Percentiles rank a stretch among this genome's conserved stretches.
These are phyloP conservation scores for Thielaviopsis musarum DNA, from an alignment of 2,329 filamentous ascomycete genomes.

Conservation along the genomic window DNA sequence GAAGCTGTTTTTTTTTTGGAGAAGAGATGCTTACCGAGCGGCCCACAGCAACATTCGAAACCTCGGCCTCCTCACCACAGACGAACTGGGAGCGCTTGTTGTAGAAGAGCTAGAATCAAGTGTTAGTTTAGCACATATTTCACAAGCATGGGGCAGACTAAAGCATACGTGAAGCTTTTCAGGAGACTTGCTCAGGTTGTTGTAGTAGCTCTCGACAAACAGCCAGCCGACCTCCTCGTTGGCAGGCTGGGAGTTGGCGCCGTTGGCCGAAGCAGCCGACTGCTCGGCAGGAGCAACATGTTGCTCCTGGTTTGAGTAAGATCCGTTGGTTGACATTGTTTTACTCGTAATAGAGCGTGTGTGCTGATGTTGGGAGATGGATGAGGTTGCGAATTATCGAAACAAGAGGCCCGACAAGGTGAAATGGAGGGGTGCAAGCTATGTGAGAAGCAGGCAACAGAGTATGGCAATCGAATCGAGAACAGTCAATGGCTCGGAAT, in stretches of 20 bases:
- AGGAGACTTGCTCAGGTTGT: conserved; percentile 81
- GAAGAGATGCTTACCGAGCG: conserved; percentile 44
- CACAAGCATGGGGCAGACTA: not conserved
- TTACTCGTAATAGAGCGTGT: conserved; percentile 13
- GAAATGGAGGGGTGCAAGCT: not conserved
- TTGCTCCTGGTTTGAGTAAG: conserved; percentile 29
- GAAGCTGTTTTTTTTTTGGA: conserved; percentile 1
- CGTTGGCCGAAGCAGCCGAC: conserved; percentile 20
- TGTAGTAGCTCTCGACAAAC: conserved; percentile 99
- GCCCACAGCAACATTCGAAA: conserved; percentile 71
- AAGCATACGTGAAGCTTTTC: conserved; percentile 69
- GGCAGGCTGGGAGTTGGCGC: conserved; percentile 31
- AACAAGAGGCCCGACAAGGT: not conserved
- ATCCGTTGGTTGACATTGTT: conserved; percentile 42
- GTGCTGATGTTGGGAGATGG: not conserved
- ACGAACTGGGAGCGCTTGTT: conserved; percentile 92
- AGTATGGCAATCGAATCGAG: not conserved
- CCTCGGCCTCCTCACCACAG: conserved; percentile 77
- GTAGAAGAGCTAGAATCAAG: conserved; percentile 58
- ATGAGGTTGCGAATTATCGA: not conserved
- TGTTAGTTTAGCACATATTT: not conserved
- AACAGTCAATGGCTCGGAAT: not conserved
- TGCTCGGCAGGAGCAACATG: conserved; percentile 17
- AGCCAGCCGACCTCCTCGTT: conserved; percentile 99
- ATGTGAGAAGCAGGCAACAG: not conserved